These are phyloP conservation scores for Nicotiana tabacum DNA, from an alignment of 257 asterid species.

Conservation along the genomic window DNA sequence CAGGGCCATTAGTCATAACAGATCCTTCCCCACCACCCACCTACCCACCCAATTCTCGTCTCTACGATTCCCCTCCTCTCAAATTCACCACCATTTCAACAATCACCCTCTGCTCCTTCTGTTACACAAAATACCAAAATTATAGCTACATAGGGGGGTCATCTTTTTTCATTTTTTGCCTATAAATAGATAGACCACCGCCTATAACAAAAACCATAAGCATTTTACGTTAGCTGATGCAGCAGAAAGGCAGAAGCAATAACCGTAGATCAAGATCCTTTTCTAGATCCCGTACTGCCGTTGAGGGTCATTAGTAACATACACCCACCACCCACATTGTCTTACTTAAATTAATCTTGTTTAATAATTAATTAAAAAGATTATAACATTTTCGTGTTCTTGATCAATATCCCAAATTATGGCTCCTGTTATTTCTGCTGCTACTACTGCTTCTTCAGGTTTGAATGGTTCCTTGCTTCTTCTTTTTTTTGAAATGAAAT, in stretches of 20 bases:
- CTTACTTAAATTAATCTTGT: background rate
- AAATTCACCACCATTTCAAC: background rate
- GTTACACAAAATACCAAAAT: background rate
- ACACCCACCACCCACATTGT: background rate
- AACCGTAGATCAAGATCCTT: conserved; percentile 83
- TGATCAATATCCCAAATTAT: conserved; percentile 19
- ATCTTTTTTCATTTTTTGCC: background rate
- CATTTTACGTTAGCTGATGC: conserved; percentile 37
- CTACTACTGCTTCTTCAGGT: background rate
- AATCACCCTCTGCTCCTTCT: background rate
- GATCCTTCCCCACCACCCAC: background rate
- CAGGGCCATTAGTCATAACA: background rate
- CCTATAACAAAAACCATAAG: background rate
- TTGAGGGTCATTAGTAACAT: conserved; percentile 58
- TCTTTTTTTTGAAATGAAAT: background rate
- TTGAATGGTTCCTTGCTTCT: background rate
- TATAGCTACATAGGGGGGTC: background rate
- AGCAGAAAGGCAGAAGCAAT: conserved; percentile 58
- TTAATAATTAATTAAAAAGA: background rate
- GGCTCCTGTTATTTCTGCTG: conserved; percentile 55
- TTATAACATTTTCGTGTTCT: background rate
- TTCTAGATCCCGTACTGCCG: conserved; percentile 85
- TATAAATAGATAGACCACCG: background rate
- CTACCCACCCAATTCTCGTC: background rate
- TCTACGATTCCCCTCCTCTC: background rate